These are phyloP conservation scores for Neophaeococcomyces aloes DNA, from an alignment of 2,329 filamentous ascomycete species.

Conservation along the genomic window DNA sequence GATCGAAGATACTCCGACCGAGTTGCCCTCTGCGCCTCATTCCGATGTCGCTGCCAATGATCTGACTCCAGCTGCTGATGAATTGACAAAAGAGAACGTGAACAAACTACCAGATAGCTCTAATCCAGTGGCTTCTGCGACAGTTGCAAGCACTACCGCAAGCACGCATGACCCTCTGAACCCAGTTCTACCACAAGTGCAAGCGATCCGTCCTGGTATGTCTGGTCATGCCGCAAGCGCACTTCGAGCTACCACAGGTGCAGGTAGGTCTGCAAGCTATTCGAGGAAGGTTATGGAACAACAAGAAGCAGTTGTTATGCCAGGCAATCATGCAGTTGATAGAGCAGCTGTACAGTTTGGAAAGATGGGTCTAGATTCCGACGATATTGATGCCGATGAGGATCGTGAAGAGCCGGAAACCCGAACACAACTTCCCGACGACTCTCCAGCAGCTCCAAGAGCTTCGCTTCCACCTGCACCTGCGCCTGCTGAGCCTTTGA, in stretches of 20 bases:
- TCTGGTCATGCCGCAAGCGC: constrained; percentile 73
- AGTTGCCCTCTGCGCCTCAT: constrained; percentile 21
- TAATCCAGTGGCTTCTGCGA: constrained; percentile 64
- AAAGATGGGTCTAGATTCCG: constrained; percentile 78
- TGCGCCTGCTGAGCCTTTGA: constrained; percentile 30
- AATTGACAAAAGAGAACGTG: constrained; percentile 83
- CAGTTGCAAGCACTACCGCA: constrained; percentile 76
- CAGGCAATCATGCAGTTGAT: constrained; percentile 88
- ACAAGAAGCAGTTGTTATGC: constrained; percentile 97
- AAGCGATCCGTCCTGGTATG: constrained; percentile 47
- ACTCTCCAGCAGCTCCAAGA: constrained; percentile 79
- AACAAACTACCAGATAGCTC: constrained; percentile 81
- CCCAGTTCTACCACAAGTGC: constrained; percentile 45
- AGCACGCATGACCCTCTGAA: constrained; percentile 67
- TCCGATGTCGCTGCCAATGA: constrained; percentile 18
- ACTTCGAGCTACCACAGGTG: constrained; percentile 59
- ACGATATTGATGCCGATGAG: constrained; percentile 74
- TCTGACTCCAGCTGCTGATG: constrained; percentile 62
- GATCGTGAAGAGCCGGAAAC: constrained; percentile 94
- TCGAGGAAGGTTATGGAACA: constrained; percentile 84
- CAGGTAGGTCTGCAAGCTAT: constrained; percentile 63
- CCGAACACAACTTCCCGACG: constrained; percentile 80
- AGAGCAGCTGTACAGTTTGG: constrained; percentile 91
- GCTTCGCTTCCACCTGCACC: constrained; percentile 67
- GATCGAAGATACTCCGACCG: constrained; percentile 26